Evolutionary conservation across 495 filamentous ascomycete genomes (phyloP).

Genomic region (Talaromyces thailandensis): DNA sequence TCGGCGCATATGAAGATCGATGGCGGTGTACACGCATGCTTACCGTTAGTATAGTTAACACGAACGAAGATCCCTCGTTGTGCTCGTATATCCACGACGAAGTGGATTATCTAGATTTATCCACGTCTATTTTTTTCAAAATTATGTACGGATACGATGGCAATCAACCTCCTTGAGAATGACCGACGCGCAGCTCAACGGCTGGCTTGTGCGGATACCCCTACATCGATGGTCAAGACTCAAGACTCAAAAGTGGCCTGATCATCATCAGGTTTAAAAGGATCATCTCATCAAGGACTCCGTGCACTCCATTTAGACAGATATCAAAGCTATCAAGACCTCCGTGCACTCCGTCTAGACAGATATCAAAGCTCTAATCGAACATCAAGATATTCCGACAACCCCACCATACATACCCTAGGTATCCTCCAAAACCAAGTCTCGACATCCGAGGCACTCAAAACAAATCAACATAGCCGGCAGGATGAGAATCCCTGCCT

Average conservation of each 20-base stretch:
- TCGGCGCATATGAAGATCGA: background rate
- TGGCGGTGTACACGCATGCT: background rate
- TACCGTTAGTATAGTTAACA: too few species aligned
- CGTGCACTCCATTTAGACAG: background rate
- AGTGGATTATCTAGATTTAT: background rate
- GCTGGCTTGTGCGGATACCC: background rate
- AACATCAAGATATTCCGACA: background rate
- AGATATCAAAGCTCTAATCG: too few species aligned
- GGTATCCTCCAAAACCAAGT: too few species aligned
- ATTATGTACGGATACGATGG: too few species aligned
- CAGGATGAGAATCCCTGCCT: background rate
- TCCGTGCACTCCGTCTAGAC: background rate
- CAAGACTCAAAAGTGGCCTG: too few species aligned
- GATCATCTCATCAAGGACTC: background rate
- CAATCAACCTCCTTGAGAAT: too few species aligned
- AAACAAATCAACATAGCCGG: background rate
- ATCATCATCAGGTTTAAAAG: too few species aligned
- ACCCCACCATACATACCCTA: background rate
- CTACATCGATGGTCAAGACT: too few species aligned
- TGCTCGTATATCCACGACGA: background rate
- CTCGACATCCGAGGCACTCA: background rate
- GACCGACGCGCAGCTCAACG: background rate
- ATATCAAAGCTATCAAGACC: background rate
- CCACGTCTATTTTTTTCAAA: background rate
- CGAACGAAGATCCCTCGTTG: background rate